Conservation (phyloP, 345 rosid species). For the Sisymbrium irio region DNA sequence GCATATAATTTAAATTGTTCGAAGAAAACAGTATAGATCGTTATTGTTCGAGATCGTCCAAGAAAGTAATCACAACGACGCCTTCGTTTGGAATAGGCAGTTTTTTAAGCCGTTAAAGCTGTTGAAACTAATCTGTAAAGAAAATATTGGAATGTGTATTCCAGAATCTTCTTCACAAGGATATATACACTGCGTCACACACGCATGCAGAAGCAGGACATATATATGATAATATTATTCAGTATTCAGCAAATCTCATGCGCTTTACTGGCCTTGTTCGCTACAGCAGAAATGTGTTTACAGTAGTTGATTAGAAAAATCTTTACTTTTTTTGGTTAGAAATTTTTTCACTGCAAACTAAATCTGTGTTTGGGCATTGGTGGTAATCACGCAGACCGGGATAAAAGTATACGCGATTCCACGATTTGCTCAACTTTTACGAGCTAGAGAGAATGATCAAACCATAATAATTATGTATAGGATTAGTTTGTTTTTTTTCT, state of each 20-base stretch:
- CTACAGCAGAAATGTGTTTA: background rate
- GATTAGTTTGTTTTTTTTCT: background rate
- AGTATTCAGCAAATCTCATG: background rate
- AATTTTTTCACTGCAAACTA: background rate
- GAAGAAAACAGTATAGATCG: background rate
- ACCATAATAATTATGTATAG: background rate
- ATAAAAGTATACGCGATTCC: background rate
- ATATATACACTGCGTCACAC: background rate
- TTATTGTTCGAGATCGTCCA: slow-evolving; percentile 8
- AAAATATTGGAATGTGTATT: background rate
- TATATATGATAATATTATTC: background rate
- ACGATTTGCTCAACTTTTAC: background rate
- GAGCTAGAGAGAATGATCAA: background rate
- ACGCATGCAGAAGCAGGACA: slow-evolving; percentile 5
- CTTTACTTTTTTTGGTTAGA: background rate
- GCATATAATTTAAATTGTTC: background rate
- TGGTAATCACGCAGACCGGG: background rate
- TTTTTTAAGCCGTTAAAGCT: slow-evolving; percentile 15
- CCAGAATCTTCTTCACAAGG: background rate
- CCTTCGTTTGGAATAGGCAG: background rate
- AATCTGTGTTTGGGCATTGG: background rate
- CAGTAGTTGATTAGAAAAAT: no score
- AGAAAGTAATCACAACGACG: slow-evolving; percentile 2
- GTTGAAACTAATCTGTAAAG: background rate
- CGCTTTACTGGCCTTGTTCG: background rate